A percentile compares a stretch with the other conserved stretches of the same genome.
Evolutionary conservation across 306 rosid species (phyloP).

Genomic region (Quercus berberidifolia): DNA sequence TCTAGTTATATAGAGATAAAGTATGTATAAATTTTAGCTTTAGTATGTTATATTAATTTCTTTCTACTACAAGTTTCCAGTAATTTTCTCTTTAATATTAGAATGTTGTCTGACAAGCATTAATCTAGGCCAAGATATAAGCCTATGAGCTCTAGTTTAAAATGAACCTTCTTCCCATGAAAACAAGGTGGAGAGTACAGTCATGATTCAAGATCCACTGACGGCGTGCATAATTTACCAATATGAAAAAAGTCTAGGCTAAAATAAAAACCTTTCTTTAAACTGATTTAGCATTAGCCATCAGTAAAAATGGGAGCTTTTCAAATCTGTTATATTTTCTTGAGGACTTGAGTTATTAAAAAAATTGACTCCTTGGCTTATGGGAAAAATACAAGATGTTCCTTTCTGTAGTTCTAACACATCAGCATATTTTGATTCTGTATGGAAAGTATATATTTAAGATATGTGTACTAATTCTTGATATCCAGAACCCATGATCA

Average conservation of each 20-base stretch:
- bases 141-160: too few species aligned
- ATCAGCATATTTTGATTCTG: background rate
- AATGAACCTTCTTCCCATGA: too few species aligned
- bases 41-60: background rate
- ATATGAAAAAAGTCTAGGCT: background rate
- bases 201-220: too few species aligned
- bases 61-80: background rate
- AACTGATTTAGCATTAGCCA: background rate
- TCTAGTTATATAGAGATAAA: background rate
- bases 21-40: background rate
- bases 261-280: background rate
- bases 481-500: slow-evolving; percentile 5
- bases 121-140: background rate
- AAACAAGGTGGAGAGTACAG: too few species aligned
- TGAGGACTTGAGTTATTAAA: background rate
- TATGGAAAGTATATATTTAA: slow-evolving; percentile 15
- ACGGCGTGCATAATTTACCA: too few species aligned
- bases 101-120: background rate
- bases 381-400: background rate
- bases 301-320: background rate
- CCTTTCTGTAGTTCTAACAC: background rate
- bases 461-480: slow-evolving; percentile 13
- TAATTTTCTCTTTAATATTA: too few species aligned
- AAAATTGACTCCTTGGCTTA: too few species aligned
- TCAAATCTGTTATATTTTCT: background rate